Base-by-base conservation (phyloP, 148 eudicot species). In the Nyssa sinensis region DNA sequence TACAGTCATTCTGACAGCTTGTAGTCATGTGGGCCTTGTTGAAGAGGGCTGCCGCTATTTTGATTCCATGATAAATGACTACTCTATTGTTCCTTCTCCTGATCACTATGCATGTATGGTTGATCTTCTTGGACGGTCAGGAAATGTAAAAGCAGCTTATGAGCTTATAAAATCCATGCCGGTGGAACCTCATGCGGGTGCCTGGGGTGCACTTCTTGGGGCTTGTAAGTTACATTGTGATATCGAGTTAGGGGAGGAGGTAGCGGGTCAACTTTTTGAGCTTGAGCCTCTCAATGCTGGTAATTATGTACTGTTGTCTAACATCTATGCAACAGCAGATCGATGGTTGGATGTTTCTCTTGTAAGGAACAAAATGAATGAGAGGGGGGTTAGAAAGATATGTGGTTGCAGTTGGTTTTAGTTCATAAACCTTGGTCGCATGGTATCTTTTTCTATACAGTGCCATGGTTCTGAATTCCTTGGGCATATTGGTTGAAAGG, bases 151-250 rank as follows among this genome's bases (percentile, higher is more conserved):
- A 71, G 85, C 77, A 32, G 97, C 97, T 2, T 90, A 84, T 67
- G 82, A 90, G 75, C 78, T 92, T 33, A 70, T 92, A 58, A 82
- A 86, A 47, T 70, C 85, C 49, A 80, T 82, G 89, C 91, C 92
- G 7, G 64, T 82, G 61, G 84, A 82, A 62, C 79, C 81, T 29
- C 85, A 86, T 82, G 87, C 83, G 41, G 88, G 88, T 78, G 85
- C 89, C 3, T 91, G 94, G 97, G 90, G 93, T 24, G 86, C 97
- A 24, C 90, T 91, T 82, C 92, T 91, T 67, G 90, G 86, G 78
- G 92, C 94, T 37, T 91, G 94, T 84, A 78, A 77, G 62, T 66
- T 89, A 72, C 86, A 91, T 44, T 53, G 83, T 60, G 80, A 89
- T 67, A 32, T 76, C 39, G 84, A 84, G 49, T 74, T 91, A 47